Conservation (phyloP, 2,329 filamentous ascomycete species). For the Verticillium albo-atrum region DNA sequence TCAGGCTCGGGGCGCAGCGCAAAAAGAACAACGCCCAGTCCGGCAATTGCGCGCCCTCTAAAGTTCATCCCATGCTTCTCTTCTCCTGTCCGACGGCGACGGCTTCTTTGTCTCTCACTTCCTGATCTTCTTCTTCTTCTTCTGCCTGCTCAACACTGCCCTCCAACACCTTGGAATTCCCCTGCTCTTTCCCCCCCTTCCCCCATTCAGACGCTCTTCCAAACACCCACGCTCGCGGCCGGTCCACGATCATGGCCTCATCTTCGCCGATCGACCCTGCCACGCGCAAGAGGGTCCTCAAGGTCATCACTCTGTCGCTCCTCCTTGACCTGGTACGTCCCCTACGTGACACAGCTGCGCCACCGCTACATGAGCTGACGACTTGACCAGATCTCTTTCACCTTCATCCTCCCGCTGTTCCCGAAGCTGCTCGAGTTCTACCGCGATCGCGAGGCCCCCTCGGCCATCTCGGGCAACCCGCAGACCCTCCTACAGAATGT, state of each 20-base stretch:
- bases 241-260: slow-evolving; percentile 9
- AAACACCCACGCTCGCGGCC: slow-evolving; percentile 1
- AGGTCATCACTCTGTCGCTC: slow-evolving; percentile 83
- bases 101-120: not conserved
- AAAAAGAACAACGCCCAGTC: not conserved
- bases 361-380: slow-evolving; percentile 2
- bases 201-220: not conserved
- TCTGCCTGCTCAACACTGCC: not conserved
- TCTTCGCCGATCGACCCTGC: slow-evolving; percentile 39
- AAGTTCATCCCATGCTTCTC: not conserved
- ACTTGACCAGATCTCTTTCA: slow-evolving; percentile 78
- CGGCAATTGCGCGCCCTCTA: not conserved
- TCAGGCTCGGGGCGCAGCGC: not conserved
- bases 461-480: slow-evolving; percentile 38
- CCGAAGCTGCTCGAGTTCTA: slow-evolving; percentile 96
- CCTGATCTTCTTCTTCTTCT: not conserved
- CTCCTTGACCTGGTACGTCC: slow-evolving; percentile 77
- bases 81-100: not conserved
- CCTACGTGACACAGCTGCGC: slow-evolving; percentile 2
- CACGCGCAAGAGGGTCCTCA: slow-evolving; percentile 74
- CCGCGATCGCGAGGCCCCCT: slow-evolving; percentile 69
- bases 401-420: slow-evolving; percentile 95
- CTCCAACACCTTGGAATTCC: not conserved
- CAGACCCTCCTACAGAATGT: slow-evolving; percentile 73
- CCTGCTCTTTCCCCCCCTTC: not conserved